phyloP scores from a whole-genome alignment of 2,329 filamentous ascomycete species.

The Xylaria sp. region DNA sequence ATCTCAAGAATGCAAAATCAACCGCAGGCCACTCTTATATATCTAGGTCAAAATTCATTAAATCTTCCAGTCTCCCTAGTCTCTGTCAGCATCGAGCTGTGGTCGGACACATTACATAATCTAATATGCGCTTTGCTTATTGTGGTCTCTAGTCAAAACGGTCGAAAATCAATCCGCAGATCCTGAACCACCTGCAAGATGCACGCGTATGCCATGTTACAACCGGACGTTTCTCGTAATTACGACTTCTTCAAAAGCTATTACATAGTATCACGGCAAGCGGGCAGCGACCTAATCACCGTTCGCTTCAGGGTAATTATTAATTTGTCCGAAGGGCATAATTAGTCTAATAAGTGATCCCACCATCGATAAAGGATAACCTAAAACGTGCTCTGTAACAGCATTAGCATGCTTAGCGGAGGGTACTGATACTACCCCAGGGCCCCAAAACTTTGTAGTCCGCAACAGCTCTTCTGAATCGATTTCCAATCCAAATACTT shows the following conservation, averaged over 20 bases:
- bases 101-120: neutral
- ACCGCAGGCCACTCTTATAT: neutral
- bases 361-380: neutral
- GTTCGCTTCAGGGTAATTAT: neutral
- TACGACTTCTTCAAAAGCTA: neutral
- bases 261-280: neutral
- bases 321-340: neutral
- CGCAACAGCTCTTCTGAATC: no score
- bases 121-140: constrained; percentile 3
- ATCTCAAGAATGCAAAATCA: neutral
- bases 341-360: neutral
- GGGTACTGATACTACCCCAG: no score
- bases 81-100: neutral
- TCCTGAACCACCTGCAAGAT: neutral
- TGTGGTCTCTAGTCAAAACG: neutral
- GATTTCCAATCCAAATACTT: no score
- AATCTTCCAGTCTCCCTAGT: neutral
- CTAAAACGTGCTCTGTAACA: neutral
- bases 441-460: no score
- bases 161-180: constrained; percentile 8
- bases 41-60: neutral
- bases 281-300: neutral
- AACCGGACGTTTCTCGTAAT: neutral
- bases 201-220: neutral
- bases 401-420: no score